Evolutionary conservation across 768 basidiomycete species (phyloP).

Genomic region (Lactarius vividus): DNA sequence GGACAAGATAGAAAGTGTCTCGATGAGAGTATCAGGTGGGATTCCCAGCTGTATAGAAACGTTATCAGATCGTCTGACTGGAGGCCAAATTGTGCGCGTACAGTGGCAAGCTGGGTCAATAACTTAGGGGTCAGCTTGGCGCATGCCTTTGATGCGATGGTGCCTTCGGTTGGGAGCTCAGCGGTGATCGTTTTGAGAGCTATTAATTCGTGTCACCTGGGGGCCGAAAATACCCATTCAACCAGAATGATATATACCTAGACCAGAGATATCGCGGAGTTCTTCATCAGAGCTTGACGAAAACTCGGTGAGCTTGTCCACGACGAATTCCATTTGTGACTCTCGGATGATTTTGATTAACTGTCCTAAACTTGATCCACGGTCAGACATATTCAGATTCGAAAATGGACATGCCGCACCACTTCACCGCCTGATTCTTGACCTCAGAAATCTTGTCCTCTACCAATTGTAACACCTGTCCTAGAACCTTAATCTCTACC

Average conservation of each 20-base stretch:
- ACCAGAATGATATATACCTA: slow-evolving; percentile 53
- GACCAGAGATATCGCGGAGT: slow-evolving; percentile 87
- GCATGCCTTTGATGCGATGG: slow-evolving; percentile 75
- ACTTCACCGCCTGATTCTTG: slow-evolving; percentile 96
- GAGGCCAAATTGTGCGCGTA: slow-evolving; percentile 32
- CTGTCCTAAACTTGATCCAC: slow-evolving; percentile 66
- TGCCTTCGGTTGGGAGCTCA: slow-evolving; percentile 81
- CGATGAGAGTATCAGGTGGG: slow-evolving; percentile 78
- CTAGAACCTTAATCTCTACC: slow-evolving; percentile 80
- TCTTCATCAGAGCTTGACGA: slow-evolving; percentile 89
- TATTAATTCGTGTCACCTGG: slow-evolving; percentile 34
- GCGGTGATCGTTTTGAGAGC: slow-evolving; percentile 94
- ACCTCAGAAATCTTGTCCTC: slow-evolving; percentile 98
- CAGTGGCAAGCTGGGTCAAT: slow-evolving; percentile 74
- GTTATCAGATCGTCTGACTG: background rate
- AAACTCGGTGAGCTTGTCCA: slow-evolving; percentile 86
- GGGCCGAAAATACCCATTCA: background rate
- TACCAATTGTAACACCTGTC: slow-evolving; percentile 79
- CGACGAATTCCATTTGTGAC: slow-evolving; percentile 76
- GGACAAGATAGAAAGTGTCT: slow-evolving; percentile 80
- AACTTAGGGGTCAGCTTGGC: slow-evolving; percentile 83
- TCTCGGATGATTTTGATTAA: slow-evolving; percentile 88
- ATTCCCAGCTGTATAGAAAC: slow-evolving; percentile 49
- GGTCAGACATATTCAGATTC: background rate
- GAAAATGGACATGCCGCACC: slow-evolving; percentile 46